phyloP scores from a whole-genome alignment of 139 green algal genomes.

The Picochlorum sp. region DNA sequence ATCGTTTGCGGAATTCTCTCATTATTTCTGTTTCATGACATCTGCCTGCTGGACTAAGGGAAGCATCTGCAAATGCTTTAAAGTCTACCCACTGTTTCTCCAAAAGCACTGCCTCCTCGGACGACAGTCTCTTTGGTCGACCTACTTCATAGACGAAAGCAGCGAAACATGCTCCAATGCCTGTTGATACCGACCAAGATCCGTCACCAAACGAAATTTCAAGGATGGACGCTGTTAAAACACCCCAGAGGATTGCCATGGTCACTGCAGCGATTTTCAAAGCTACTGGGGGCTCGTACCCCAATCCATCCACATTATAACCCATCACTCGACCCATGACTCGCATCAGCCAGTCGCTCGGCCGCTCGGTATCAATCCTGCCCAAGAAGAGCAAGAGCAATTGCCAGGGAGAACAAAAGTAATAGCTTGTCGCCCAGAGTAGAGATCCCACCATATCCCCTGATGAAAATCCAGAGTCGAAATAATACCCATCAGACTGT shows the following conservation, averaged over 20 bases:
- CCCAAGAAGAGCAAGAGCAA: slow-evolving; percentile 74
- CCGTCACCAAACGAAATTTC: slow-evolving; percentile 28
- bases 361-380: slow-evolving; percentile 56
- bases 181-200: slow-evolving; percentile 47
- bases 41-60: slow-evolving; percentile 39
- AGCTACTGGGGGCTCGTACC: slow-evolving; percentile 32
- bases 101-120: slow-evolving; percentile 41
- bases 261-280: slow-evolving; percentile 17
- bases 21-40: slow-evolving; percentile 70
- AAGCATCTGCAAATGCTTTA: slow-evolving; percentile 40
- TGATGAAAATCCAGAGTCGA: background rate
- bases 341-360: slow-evolving; percentile 55
- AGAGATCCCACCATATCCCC: slow-evolving; percentile 34
- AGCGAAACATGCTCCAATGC: slow-evolving; percentile 44
- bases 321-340: slow-evolving; percentile 9
- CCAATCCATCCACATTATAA: slow-evolving; percentile 28
- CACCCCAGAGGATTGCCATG: slow-evolving; percentile 23
- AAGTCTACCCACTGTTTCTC: slow-evolving; percentile 69
- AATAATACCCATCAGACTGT: background rate
- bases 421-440: slow-evolving; percentile 49
- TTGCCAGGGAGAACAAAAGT: slow-evolving; percentile 43
- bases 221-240: slow-evolving; percentile 17
- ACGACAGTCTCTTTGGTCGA: slow-evolving; percentile 42
- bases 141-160: slow-evolving; percentile 65
- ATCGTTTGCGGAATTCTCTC: slow-evolving; percentile 31